Evolutionary conservation across 2,329 filamentous ascomycete genomes (phyloP), one percentile per base, ranked within the genome.

Genomic region (Aspergillus sergii): DNA sequence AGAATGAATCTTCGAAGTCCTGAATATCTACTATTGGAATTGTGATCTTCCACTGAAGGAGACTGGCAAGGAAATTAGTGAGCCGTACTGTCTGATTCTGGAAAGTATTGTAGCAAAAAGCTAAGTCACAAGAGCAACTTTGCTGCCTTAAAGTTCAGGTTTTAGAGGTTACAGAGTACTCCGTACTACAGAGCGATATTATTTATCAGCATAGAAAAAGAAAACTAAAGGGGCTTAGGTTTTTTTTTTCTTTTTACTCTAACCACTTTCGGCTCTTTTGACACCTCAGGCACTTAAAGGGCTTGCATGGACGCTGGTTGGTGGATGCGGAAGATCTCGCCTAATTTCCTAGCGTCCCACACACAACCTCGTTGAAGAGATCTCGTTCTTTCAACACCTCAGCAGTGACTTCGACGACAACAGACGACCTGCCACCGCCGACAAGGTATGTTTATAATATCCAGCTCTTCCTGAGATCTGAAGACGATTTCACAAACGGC

Each of bases 301-400:
- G 3, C 12, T n/a, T 4, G 2, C 5, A 9, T 55, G 34, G 53
- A 45, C 54, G 39, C 16, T 74, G 69, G 73, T 73, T 75, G 71
- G 71, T 34, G 51, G 30, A 55, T 36, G 26, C 30, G 50, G 59
- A 50, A 53, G 23, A 54, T 63, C 76, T 79, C 78, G 77, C 76
- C 75, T 79, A 79, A 75, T 66, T 73, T 69, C 63, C 72, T 78
- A 78, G 77, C 72, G 77, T 76, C 76, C 76, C 78, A 79, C 78
- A 80, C 77, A 80, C 75, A 78, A 73, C 69, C 68, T 69, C 68
- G 64, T 69, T 69, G 68, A 69, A 72, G 63, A 68, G 63, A 68
- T 68, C 71, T 74, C 67, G 65, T 65, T 71, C 66, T 68, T 76
- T 68, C 70, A 78, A 73, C 72, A 75, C 76, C 75, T 71, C 68